Conservation (phyloP, 2,329 filamentous ascomycete genomes). For the Talaromyces sp. region DNA sequence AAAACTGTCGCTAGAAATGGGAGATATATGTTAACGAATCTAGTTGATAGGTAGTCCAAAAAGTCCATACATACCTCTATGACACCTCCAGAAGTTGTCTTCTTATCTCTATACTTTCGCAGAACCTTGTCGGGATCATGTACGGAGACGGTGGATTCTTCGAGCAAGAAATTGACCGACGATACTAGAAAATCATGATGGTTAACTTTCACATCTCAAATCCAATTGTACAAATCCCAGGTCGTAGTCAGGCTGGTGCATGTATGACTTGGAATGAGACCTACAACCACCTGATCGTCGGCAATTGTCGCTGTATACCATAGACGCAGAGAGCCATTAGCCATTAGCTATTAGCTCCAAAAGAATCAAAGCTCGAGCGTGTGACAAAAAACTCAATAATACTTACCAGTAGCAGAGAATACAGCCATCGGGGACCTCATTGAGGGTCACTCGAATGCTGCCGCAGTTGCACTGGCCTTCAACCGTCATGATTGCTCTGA, state of each 20-base stretch:
- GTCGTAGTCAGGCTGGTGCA: too few species aligned
- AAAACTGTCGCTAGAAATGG: conserved; percentile 3
- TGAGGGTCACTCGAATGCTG: neutral
- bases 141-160: neutral
- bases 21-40: neutral
- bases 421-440: neutral
- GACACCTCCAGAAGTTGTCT: neutral
- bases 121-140: neutral
- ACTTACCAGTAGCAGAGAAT: conserved; percentile 4
- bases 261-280: neutral
- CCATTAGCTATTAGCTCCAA: neutral
- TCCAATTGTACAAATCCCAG: too few species aligned
- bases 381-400: too few species aligned
- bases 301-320: neutral
- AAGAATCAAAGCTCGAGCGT: too few species aligned
- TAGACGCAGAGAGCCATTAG: too few species aligned
- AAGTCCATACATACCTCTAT: neutral
- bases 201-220: neutral
- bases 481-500: neutral
- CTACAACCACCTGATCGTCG: neutral
- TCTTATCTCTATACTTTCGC: neutral
- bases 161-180: neutral
- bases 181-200: neutral
- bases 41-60: neutral
- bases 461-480: conserved; percentile 5